Percentiles rank a stretch among this genome's conserved stretches.
Evolutionary conservation across 2,329 filamentous ascomycete genomes (phyloP).

Genomic region (Cryphonectria parasitica): DNA sequence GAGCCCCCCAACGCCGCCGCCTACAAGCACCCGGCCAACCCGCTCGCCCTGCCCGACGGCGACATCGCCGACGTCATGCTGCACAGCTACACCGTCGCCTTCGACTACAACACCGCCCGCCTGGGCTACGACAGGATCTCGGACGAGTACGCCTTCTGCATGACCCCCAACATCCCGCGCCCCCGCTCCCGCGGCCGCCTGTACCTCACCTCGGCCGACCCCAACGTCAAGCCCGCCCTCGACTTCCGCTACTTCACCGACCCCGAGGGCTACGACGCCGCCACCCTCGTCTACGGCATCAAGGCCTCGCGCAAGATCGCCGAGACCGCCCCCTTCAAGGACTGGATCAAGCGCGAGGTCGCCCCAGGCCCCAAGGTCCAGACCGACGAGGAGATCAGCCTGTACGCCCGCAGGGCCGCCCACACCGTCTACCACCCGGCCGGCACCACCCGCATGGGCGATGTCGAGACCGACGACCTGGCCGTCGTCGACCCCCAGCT

Average conservation of each 20-base stretch:
- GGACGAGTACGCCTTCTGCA: conserved; percentile 85
- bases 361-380: conserved; percentile 75
- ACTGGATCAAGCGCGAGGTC: conserved; percentile 82
- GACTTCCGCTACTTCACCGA: conserved; percentile 93
- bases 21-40: conserved; percentile 51
- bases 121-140: conserved; percentile 68
- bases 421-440: conserved; percentile 92
- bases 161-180: conserved; percentile 89
- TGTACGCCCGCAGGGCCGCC: conserved; percentile 79
- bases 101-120: conserved; percentile 81
- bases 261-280: conserved; percentile 81
- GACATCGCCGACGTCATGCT: conserved; percentile 88
- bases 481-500: conserved; percentile 82
- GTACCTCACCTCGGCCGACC: conserved; percentile 77
- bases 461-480: conserved; percentile 66
- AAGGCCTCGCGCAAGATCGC: conserved; percentile 78
- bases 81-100: conserved; percentile 69
- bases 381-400: conserved; percentile 77
- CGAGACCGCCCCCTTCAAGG: conserved; percentile 74
- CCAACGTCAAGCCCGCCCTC: conserved; percentile 76
- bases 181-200: conserved; percentile 77
- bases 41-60: conserved; percentile 62
- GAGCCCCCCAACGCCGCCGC: conserved; percentile 71
- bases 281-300: conserved; percentile 77
- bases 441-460: conserved; percentile 90